Evolutionary conservation across 2,329 filamentous ascomycete species (phyloP).

Genomic region (Trichothecium sympodiale): DNA sequence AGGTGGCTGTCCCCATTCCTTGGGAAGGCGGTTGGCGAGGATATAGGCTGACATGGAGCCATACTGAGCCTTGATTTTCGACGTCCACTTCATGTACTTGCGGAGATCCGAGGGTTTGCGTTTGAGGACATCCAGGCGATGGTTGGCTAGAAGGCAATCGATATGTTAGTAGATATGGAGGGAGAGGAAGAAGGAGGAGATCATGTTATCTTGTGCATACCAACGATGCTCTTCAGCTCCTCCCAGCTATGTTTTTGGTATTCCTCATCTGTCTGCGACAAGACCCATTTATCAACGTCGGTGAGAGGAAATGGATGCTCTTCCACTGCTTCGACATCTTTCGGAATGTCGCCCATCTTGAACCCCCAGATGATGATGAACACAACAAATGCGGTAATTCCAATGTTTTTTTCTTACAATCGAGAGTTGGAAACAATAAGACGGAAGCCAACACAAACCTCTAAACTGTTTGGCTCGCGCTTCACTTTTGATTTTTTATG

Average conservation of each 20-base stretch:
- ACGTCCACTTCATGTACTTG: constrained; percentile 68
- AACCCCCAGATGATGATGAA: background rate
- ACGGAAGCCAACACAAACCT: too few relatives aligned
- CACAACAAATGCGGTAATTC: background rate
- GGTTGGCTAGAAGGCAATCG: constrained; percentile 33
- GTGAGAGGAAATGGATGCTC: constrained; percentile 48
- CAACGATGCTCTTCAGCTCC: constrained; percentile 56
- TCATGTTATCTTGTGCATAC: constrained; percentile 24
- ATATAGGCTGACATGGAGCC: constrained; percentile 75
- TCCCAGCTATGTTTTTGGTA: constrained; percentile 66
- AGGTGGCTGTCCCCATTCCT: constrained; percentile 51
- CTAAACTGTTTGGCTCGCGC: too few relatives aligned
- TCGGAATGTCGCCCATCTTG: constrained; percentile 27
- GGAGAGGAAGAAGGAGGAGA: background rate
- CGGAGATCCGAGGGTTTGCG: constrained; percentile 71
- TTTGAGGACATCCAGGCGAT: constrained; percentile 60
- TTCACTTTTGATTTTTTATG: too few relatives aligned
- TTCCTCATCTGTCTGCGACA: constrained; percentile 56
- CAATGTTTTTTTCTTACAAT: too few relatives aligned
- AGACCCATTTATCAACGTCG: constrained; percentile 44
- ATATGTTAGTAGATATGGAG: background rate
- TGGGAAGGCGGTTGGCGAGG: constrained; percentile 56
- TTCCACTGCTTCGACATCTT: constrained; percentile 13
- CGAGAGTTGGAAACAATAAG: too few relatives aligned
- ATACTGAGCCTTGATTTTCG: constrained; percentile 57